Conservation (phyloP, 345 rosid species). For the Syzygium aromaticum region DNA sequence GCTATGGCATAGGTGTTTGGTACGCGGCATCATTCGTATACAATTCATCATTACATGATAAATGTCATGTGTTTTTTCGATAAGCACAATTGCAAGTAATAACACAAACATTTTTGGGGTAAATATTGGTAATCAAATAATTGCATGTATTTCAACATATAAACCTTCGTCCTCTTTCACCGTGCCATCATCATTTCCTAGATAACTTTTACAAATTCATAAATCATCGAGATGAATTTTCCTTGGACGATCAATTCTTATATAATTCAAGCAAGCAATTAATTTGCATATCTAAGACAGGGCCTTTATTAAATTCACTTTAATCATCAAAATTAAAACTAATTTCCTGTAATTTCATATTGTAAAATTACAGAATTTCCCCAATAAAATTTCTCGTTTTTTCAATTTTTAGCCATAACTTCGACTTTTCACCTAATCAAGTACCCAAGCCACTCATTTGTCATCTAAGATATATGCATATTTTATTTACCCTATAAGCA, state of each 20-base stretch:
- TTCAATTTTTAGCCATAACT: too few relatives aligned
- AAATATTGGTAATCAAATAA: background rate
- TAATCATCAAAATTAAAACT: background rate
- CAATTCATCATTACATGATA: background rate
- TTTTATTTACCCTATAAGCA: background rate
- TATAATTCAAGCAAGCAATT: background rate
- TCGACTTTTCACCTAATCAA: too few relatives aligned
- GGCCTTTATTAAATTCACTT: background rate
- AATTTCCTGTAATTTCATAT: background rate
- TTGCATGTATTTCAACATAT: background rate
- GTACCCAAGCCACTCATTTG: too few relatives aligned
- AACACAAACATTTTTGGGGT: background rate
- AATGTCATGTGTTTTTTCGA: background rate
- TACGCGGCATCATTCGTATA: accelerated
- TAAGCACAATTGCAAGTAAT: background rate
- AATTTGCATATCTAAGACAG: background rate
- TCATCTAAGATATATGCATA: background rate
- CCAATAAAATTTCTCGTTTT: too few relatives aligned
- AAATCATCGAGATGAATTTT: accelerated
- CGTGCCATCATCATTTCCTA: background rate
- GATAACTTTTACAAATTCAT: background rate
- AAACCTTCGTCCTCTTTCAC: background rate
- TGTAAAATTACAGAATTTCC: too few relatives aligned
- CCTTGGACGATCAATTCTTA: background rate
- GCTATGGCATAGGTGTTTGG: background rate